These are phyloP conservation scores for Leucosporidium yakuticum DNA, from an alignment of 768 basidiomycete species.

Conservation along the genomic window DNA sequence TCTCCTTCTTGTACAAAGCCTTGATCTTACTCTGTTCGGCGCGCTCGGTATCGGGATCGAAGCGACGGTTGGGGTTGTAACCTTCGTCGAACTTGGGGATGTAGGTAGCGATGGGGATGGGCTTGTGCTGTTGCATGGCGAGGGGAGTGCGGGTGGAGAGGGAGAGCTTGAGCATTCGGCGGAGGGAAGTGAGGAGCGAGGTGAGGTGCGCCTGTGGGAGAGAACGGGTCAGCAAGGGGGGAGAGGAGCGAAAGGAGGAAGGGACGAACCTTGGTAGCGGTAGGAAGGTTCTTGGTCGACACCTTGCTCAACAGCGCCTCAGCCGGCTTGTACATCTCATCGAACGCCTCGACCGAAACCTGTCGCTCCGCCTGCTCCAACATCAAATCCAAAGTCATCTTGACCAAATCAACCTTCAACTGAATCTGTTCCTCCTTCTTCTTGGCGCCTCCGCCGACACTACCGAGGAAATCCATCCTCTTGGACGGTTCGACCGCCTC, in stretches of 20 bases:
- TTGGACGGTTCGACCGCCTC: too few relatives aligned
- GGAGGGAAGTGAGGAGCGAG: slow-evolving; percentile 10
- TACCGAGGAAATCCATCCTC: neutral
- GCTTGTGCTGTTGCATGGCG: slow-evolving; percentile 82
- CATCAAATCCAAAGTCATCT: slow-evolving; percentile 58
- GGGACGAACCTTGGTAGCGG: slow-evolving; percentile 54
- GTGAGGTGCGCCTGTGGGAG: slow-evolving; percentile 10
- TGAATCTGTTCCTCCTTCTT: slow-evolving; percentile 44
- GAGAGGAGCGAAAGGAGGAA: neutral
- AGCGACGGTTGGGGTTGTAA: slow-evolving; percentile 46
- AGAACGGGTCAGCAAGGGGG: neutral
- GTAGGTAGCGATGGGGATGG: slow-evolving; percentile 88
- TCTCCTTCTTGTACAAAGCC: slow-evolving; percentile 85
- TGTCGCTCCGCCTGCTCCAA: slow-evolving; percentile 51
- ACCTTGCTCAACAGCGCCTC: slow-evolving; percentile 54
- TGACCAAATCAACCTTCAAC: slow-evolving; percentile 65
- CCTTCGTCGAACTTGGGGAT: slow-evolving; percentile 81
- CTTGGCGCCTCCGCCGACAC: neutral
- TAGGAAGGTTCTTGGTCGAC: slow-evolving; percentile 49
- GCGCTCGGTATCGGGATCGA: slow-evolving; percentile 88
- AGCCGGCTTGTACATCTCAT: slow-evolving; percentile 75
- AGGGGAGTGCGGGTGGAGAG: slow-evolving; percentile 61
- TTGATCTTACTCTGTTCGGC: slow-evolving; percentile 80
- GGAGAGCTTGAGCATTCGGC: slow-evolving; percentile 29
- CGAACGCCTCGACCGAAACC: slow-evolving; percentile 51